phyloP scores from a whole-genome alignment of 371 early-diverging fungal species.

The Syncephalis plumigaleata region DNA sequence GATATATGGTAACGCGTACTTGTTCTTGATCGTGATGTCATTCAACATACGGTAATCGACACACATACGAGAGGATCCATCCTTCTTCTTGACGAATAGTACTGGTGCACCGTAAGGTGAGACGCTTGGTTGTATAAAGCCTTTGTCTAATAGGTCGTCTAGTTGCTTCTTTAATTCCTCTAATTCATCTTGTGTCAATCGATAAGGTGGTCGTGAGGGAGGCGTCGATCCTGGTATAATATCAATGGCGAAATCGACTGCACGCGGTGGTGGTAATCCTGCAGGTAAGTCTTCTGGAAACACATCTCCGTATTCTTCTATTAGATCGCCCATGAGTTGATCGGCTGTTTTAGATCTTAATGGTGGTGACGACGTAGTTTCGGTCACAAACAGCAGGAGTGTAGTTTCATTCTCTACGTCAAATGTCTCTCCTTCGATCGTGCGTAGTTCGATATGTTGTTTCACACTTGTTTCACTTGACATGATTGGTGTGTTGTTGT shows the following conservation, averaged over 20 bases:
- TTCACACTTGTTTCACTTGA: no score
- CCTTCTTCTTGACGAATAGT: constrained; percentile 33
- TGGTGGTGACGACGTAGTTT: no score
- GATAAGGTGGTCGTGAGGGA: constrained; percentile 8
- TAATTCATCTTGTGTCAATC: constrained; percentile 11
- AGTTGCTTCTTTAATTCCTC: constrained; percentile 16
- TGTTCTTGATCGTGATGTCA: constrained; percentile 18
- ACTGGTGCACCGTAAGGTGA: constrained; percentile 30
- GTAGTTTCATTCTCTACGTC: no score
- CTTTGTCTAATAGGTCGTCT: constrained; percentile 8
- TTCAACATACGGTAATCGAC: constrained; percentile 28
- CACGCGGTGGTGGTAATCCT: constrained; percentile 1
- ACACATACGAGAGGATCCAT: constrained; percentile 22
- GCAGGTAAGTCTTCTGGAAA: constrained; percentile 3
- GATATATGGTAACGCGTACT: constrained; percentile 16
- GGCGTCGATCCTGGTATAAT: constrained; percentile 8
- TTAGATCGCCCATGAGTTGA: no score
- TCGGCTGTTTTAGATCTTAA: no score
- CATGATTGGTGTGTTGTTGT: no score
- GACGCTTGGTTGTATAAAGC: constrained; percentile 9
- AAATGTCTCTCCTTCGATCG: no score
- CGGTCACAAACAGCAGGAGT: no score
- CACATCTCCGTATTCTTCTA: no score
- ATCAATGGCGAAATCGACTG: constrained; percentile 11
- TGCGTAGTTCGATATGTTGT: no score